These are phyloP conservation scores for Fusarium verticillioides DNA, from an alignment of 2,329 filamentous ascomycete genomes.

Conservation along the genomic window DNA sequence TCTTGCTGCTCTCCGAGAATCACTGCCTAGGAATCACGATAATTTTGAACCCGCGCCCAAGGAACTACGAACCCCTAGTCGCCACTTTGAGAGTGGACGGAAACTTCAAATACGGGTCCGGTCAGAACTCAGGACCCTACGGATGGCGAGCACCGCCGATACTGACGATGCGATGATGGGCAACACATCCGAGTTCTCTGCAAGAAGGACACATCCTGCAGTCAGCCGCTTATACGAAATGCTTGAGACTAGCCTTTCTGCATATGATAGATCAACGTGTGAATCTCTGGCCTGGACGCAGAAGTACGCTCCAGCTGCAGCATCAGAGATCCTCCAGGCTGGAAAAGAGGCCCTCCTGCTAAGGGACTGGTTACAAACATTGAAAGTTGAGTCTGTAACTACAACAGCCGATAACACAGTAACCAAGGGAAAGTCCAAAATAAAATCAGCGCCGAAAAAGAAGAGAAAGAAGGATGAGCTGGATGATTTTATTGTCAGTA, in stretches of 20 bases:
- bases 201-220: constrained; percentile 62
- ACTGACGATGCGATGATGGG: constrained; percentile 48
- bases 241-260: constrained; percentile 72
- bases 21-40: constrained; percentile 48
- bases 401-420: constrained; percentile 59
- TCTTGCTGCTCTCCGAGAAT: constrained; percentile 43
- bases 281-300: constrained; percentile 80
- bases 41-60: constrained; percentile 58
- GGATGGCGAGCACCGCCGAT: not conserved
- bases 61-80: constrained; percentile 64
- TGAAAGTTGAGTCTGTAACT: constrained; percentile 82
- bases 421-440: constrained; percentile 45
- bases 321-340: constrained; percentile 79
- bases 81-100: constrained; percentile 68
- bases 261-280: constrained; percentile 83
- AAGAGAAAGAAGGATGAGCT: constrained; percentile 79
- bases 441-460: constrained; percentile 58
- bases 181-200: constrained; percentile 45
- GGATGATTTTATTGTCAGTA: constrained; percentile 83
- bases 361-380: constrained; percentile 81
- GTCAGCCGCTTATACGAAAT: constrained; percentile 68
- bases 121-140: constrained; percentile 55
- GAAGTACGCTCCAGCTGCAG: constrained; percentile 81
- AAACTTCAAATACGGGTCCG: constrained; percentile 63
- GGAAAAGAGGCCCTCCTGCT: constrained; percentile 77